Conservation (phyloP, 805 yeast genomes). For the Saccharomyces paradoxus region DNA sequence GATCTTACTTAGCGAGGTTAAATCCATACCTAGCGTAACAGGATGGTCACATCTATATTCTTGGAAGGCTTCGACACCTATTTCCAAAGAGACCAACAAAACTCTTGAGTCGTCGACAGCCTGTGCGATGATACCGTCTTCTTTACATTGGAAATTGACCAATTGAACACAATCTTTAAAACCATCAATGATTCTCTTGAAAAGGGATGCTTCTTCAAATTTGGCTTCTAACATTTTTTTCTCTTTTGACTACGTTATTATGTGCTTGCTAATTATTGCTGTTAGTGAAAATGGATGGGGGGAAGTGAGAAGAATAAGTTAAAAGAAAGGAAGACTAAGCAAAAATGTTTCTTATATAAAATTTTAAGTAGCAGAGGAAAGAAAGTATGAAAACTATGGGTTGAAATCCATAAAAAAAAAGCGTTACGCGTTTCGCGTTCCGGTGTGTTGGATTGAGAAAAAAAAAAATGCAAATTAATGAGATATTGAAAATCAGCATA, state of each 20-base stretch:
- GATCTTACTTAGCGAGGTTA: slow-evolving; percentile 79
- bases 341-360: background rate
- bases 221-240: slow-evolving; percentile 87
- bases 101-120: slow-evolving; percentile 98
- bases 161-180: slow-evolving; percentile 89
- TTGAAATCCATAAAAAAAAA: background rate
- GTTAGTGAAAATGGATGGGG: background rate
- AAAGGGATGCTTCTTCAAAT: slow-evolving; percentile 83
- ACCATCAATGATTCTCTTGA: slow-evolving; percentile 88
- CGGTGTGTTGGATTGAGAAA: background rate
- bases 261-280: background rate
- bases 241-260: background rate
- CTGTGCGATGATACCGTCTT: slow-evolving; percentile 88
- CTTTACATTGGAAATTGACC: slow-evolving; percentile 96
- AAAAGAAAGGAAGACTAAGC: background rate
- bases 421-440: slow-evolving; percentile 6
- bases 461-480: background rate
- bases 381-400: background rate
- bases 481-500: slow-evolving; percentile 2
- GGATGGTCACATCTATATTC: slow-evolving; percentile 94
- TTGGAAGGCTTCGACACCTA: slow-evolving; percentile 81
- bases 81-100: slow-evolving; percentile 74
- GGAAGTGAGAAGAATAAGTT: background rate
- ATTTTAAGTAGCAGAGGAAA: background rate
- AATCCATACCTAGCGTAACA: slow-evolving; percentile 83